phyloP scores from a whole-genome alignment of 2,329 filamentous ascomycete species.

The Arthrobotrys iridis region DNA sequence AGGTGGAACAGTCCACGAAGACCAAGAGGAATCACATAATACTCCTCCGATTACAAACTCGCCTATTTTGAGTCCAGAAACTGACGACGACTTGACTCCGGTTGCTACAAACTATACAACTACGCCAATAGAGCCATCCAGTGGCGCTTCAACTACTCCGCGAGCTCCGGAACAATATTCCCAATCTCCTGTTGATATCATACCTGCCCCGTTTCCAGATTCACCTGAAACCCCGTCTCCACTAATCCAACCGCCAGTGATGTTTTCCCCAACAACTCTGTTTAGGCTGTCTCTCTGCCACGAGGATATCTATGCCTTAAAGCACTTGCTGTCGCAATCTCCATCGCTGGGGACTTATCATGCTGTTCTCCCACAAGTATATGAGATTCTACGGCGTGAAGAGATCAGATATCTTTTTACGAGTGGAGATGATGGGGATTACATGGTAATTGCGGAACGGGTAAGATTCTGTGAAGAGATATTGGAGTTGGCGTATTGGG shows the following conservation, averaged over 20 bases:
- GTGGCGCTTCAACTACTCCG: neutral
- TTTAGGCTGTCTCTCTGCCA: constrained; percentile 23
- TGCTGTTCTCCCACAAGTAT: constrained; percentile 20
- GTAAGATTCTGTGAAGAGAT: constrained; percentile 38
- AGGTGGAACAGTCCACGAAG: neutral
- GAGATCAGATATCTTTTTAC: constrained; percentile 32
- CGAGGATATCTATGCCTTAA: constrained; percentile 23
- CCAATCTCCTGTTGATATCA: neutral
- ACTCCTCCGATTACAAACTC: neutral
- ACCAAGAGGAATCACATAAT: neutral
- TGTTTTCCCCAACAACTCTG: constrained; percentile 38
- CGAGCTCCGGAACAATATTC: neutral
- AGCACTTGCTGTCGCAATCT: constrained; percentile 2
- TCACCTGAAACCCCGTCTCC: constrained; percentile 1
- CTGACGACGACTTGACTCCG: neutral
- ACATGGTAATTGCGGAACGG: constrained; percentile 4
- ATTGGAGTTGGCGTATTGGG: constrained; percentile 48
- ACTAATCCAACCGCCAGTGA: neutral
- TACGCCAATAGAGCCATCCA: neutral
- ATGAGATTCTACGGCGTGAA: constrained; percentile 24
- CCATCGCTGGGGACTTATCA: constrained; percentile 14
- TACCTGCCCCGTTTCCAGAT: neutral
- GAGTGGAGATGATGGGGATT: constrained; percentile 7
- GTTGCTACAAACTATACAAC: neutral
- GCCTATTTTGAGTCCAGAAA: neutral